Conservation (phyloP, 192 early-diverging fungal species). For the Entophlyctis helioformis region DNA sequence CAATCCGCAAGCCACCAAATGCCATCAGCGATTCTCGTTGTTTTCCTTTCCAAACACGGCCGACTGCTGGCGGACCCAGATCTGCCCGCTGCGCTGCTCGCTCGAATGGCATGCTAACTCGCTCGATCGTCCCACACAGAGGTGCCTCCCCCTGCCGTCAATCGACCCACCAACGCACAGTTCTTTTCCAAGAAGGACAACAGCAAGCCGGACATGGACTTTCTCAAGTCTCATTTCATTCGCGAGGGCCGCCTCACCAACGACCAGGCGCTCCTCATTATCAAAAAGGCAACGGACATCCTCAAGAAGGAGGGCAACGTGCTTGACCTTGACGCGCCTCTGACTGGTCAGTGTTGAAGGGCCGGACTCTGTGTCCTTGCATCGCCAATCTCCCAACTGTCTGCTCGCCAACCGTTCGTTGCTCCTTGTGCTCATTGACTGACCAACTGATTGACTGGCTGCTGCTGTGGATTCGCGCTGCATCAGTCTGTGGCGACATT, state of each 20-base stretch:
- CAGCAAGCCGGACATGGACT: conserved; percentile 64
- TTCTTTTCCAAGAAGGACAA: conserved; percentile 59
- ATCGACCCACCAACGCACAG: conserved; percentile 44
- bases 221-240: conserved; percentile 86
- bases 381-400: too few species aligned
- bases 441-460: too few species aligned
- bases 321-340: conserved; percentile 78
- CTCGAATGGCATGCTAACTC: too few species aligned
- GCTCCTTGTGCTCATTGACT: too few species aligned
- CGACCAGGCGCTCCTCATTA: conserved; percentile 81
- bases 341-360: conserved; percentile 52
- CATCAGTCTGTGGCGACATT: conserved; percentile 94
- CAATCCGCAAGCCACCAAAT: too few species aligned
- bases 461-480: too few species aligned
- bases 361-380: not conserved
- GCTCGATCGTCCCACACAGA: conserved; percentile 18
- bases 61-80: not conserved
- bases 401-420: too few species aligned
- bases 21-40: not conserved
- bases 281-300: conserved; percentile 69
- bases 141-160: conserved; percentile 37
- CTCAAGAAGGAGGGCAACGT: conserved; percentile 74
- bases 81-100: not conserved
- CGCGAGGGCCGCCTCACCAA: conserved; percentile 84
- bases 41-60: not conserved